These are phyloP conservation scores for Vaccinium darrowii DNA, from an alignment of 148 eudicot genomes.

Conservation along the genomic window DNA sequence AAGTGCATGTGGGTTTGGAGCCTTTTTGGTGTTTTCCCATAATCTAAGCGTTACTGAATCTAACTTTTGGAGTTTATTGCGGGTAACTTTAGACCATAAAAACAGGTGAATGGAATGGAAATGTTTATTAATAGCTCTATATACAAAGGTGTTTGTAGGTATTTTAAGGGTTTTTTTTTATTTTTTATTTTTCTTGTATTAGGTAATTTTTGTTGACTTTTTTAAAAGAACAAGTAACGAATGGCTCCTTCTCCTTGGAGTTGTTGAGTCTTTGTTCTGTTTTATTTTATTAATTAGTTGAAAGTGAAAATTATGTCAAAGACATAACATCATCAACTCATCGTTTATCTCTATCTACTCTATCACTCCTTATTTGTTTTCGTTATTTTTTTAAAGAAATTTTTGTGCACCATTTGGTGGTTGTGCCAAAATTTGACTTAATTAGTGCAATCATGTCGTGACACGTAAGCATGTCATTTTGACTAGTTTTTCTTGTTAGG, in stretches of 20 bases:
- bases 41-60: not conserved
- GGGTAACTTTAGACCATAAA: not conserved
- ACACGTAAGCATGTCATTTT: not conserved
- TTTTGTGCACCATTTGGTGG: not conserved
- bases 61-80: not conserved
- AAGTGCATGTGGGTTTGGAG: not conserved
- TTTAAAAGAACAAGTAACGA: not conserved
- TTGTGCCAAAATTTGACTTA: conserved; percentile 5
- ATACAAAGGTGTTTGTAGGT: not conserved
- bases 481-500: not conserved
- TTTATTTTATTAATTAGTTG: not conserved
- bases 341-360: not conserved
- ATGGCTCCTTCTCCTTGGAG: not conserved
- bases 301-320: not conserved
- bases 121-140: not conserved
- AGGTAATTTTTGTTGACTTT: conserved; percentile 1
- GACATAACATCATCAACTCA: not conserved
- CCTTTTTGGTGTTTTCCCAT: not conserved
- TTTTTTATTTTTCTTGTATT: not conserved
- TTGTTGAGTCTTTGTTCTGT: not conserved
- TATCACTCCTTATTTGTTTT: not conserved
- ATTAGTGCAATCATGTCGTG: not conserved
- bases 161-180: not conserved
- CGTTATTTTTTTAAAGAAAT: not conserved
- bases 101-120: not conserved